Evolutionary conservation across 495 filamentous ascomycete genomes (phyloP), one percentile per base, ranked within the genome.

Genomic region (Rostrohypoxylon terebratum): DNA sequence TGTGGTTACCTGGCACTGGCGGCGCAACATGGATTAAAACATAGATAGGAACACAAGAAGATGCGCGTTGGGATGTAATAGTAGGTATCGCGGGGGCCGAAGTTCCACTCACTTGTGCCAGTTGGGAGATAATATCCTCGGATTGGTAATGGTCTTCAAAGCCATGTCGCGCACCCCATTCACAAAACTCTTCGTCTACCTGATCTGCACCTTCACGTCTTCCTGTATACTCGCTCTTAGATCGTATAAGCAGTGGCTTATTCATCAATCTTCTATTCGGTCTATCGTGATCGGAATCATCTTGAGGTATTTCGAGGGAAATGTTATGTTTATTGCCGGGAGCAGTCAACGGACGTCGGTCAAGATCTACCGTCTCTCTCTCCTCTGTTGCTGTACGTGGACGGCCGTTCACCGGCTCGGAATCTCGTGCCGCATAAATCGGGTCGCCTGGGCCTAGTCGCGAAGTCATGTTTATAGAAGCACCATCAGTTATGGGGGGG

Each of bases 141-240:
- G 87, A 90, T 72, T 87, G 87, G 69, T 91, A 91, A 73, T 91
- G 89, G 66, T 88, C 88, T 69, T 91, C 90, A 76, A 91, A 92
- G 4, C 90, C 90, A 77, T 92, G 90, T 18, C 89, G 81, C 45
- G 86, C 85, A 21, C 86, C 86, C 82, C 83, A 85, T 63, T 86
- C 86, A 59, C 81, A 77, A 3, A 80, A 73, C 31, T 83, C 80
- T 20, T 81, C 77, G 6, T 81, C 78, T 18, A 76, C 47, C 14
- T 80, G 77, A 3, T 84, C 80, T 36, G 63, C 50, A 7, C 81
- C 80, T 40, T 85, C 82, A 31, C 75, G 77, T 66, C 79, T 82
- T 53, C 87, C 84, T 4, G 86, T 89, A 79, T 88, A 90, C 70
- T 94, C 92, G 78, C 90, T 94, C 78, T 87, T 92, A 31, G 92